phyloP scores from a whole-genome alignment of 2,329 filamentous ascomycete species.

The Phyllachora maydis region DNA sequence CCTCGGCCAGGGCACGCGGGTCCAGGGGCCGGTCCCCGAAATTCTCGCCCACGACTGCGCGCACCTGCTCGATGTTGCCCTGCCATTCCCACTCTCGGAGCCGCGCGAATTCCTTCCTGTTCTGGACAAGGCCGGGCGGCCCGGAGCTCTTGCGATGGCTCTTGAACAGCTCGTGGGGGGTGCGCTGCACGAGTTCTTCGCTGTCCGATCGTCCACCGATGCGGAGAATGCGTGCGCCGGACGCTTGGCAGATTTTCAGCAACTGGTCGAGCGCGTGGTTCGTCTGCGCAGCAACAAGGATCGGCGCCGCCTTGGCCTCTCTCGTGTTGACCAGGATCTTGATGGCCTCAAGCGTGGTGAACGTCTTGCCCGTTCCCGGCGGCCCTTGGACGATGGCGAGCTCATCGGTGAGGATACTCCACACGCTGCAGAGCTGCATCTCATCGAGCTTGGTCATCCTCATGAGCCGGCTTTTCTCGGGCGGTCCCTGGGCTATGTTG shows the following conservation, averaged over 20 bases:
- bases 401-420: conserved; percentile 48
- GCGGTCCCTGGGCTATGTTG: conserved; percentile 8
- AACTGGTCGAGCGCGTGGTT: conserved; percentile 84
- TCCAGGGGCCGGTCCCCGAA: conserved; percentile 24
- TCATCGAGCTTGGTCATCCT: conserved; percentile 31
- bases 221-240: conserved; percentile 33
- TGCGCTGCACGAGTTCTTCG: conserved; percentile 40
- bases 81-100: conserved; percentile 10
- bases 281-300: conserved; percentile 69
- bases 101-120: no score
- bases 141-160: no score
- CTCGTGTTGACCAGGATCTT: conserved; percentile 38
- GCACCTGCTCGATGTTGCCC: conserved; percentile 14
- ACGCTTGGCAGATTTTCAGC: conserved; percentile 34
- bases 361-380: conserved; percentile 58
- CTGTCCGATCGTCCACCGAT: conserved; percentile 50
- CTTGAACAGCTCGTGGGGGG: conserved; percentile 38
- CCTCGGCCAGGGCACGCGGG: conserved; percentile 26
- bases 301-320: conserved; percentile 32
- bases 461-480: conserved; percentile 8
- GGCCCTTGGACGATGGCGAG: conserved; percentile 70
- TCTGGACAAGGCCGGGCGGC: conserved; percentile 5
- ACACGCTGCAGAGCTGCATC: conserved; percentile 50
- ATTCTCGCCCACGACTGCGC: conserved; percentile 16
- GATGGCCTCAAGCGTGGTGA: conserved; percentile 55